phyloP scores from a whole-genome alignment of 257 asterid species.

The Solanum sitiens region DNA sequence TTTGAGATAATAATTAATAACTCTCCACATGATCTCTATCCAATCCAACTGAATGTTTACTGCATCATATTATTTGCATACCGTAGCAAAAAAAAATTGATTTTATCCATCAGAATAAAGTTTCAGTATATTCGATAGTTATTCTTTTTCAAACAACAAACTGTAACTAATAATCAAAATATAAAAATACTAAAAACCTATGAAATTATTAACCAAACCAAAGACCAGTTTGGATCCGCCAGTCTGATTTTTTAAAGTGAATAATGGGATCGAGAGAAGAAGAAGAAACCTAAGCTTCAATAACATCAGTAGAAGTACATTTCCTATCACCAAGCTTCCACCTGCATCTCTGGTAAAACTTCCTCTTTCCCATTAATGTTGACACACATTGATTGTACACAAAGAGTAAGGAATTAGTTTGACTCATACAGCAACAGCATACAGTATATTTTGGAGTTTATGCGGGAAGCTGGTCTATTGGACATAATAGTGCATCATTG shows the following conservation, averaged over 20 bases:
- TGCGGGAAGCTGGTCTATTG: neutral
- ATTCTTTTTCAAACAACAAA: neutral
- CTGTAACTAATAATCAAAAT: neutral
- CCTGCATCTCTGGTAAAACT: neutral
- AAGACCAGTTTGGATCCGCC: neutral
- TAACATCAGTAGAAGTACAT: neutral
- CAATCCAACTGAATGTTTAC: neutral
- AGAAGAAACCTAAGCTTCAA: neutral
- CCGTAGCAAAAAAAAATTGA: neutral
- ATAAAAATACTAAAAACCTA: neutral
- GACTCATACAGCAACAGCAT: neutral
- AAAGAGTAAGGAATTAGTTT: neutral
- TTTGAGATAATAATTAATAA: neutral
- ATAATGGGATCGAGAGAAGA: neutral
- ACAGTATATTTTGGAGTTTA: neutral
- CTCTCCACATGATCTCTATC: neutral
- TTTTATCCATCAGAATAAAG: neutral
- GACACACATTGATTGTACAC: neutral
- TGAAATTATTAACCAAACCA: neutral
- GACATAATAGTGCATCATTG: neutral
- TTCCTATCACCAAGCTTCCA: neutral
- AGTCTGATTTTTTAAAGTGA: neutral
- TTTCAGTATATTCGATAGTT: neutral
- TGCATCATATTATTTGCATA: neutral
- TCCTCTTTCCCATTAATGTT: neutral